These are phyloP conservation scores for Trichosporon asahii DNA, from an alignment of 1,284 basidiomycete species.

Conservation along the genomic window DNA sequence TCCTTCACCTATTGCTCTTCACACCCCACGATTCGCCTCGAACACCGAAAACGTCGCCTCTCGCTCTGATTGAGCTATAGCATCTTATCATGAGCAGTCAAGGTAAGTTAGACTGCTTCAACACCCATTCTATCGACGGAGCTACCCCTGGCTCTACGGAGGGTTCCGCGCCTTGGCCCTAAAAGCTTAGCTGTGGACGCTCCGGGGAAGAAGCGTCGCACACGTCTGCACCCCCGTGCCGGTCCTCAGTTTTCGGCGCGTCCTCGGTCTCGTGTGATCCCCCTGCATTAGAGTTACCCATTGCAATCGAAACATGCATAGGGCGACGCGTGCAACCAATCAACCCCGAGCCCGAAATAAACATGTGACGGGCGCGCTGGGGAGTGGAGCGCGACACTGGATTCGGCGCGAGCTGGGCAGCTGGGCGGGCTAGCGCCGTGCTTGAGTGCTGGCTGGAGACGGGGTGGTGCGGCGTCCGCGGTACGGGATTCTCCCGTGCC, in stretches of 20 bases:
- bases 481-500: not conserved
- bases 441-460: not conserved
- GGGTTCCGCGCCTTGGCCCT: not conserved
- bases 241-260: not conserved
- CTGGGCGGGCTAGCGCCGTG: not conserved
- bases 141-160: not conserved
- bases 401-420: not conserved
- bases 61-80: not conserved
- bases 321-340: not conserved
- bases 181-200: constrained; percentile 5
- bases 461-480: not conserved
- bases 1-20: not conserved
- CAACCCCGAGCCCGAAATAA: not conserved
- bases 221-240: not conserved
- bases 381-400: not conserved
- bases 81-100: constrained; percentile 5
- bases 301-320: not conserved
- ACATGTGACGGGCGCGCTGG: not conserved
- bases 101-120: not conserved
- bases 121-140: not conserved
- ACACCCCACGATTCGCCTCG: not conserved
- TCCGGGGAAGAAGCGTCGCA: not conserved
- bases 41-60: not conserved
- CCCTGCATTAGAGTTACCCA: not conserved
- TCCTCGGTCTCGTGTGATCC: not conserved